Percentiles rank a stretch among this genome's conserved stretches.
These are phyloP conservation scores for Diaporthe sp. DNA, from an alignment of 2,329 filamentous ascomycete genomes.

Conservation along the genomic window DNA sequence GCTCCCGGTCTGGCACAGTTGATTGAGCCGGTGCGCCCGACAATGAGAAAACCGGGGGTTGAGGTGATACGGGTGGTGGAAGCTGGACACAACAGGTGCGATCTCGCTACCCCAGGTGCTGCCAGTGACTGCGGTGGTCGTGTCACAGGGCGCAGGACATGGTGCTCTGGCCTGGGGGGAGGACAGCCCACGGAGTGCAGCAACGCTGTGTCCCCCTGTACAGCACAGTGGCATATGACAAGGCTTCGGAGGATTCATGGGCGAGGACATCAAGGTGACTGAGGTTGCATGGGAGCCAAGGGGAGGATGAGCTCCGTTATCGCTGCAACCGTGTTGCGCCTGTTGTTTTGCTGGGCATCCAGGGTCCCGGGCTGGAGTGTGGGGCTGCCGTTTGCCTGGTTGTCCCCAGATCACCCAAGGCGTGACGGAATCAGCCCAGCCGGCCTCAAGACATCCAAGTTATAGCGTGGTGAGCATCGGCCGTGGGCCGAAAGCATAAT, in stretches of 20 bases:
- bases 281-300: constrained; percentile 12
- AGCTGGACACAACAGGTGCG: constrained; percentile 26
- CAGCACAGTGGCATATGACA: constrained; percentile 10
- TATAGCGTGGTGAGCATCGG: neutral
- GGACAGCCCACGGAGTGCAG: neutral
- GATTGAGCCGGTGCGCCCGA: constrained; percentile 36
- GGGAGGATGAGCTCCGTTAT: constrained; percentile 33
- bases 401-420: constrained; percentile 17
- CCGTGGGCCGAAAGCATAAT: constrained; percentile 10
- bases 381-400: neutral
- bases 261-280: constrained; percentile 9
- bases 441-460: neutral
- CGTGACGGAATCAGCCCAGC: constrained; percentile 23
- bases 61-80: constrained; percentile 15
- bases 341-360: constrained; percentile 19
- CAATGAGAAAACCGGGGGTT: constrained; percentile 8
- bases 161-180: neutral
- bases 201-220: constrained; percentile 1
- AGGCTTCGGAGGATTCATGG: neutral
- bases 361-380: constrained; percentile 21
- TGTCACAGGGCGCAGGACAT: constrained; percentile 3
- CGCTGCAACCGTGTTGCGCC: constrained; percentile 25
- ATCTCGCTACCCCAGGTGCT: constrained; percentile 5
- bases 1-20: constrained; percentile 24
- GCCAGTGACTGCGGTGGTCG: neutral